phyloP scores from a whole-genome alignment of 768 basidiomycete genomes.

The Baorangia bicolor region DNA sequence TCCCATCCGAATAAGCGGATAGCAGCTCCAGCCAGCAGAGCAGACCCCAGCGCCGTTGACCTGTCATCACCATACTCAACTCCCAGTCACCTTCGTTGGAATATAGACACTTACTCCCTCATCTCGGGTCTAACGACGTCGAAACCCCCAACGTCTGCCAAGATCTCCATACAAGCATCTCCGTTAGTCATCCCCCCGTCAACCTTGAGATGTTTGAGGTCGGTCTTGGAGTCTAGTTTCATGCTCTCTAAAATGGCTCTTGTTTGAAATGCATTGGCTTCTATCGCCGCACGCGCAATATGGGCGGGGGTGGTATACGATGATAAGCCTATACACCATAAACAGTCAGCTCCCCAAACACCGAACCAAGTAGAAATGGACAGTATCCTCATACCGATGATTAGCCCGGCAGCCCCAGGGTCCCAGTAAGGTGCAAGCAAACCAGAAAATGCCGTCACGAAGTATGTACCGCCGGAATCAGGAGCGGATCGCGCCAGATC shows the following conservation, averaged over 20 bases:
- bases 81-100: background rate
- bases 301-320: constrained; percentile 90
- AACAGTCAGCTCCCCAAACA: background rate
- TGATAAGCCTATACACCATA: constrained; percentile 54
- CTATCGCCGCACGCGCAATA: constrained; percentile 91
- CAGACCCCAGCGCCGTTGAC: constrained; percentile 94
- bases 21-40: constrained; percentile 88
- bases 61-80: constrained; percentile 36
- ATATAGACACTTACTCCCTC: constrained; percentile 71
- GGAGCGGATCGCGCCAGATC: constrained; percentile 72
- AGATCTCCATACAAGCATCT: constrained; percentile 80
- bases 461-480: constrained; percentile 88
- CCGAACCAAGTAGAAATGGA: background rate
- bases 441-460: constrained; percentile 96
- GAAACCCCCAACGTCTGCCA: constrained; percentile 91
- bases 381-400: constrained; percentile 59
- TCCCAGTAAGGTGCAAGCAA: constrained; percentile 99
- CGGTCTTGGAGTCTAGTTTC: constrained; percentile 80
- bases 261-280: constrained; percentile 96
- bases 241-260: constrained; percentile 94
- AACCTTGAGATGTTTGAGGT: constrained; percentile 85
- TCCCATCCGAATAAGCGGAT: constrained; percentile 92
- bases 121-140: constrained; percentile 91
- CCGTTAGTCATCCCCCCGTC: constrained; percentile 99
- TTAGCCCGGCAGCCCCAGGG: constrained; percentile 78